Conservation (phyloP, 805 yeast genomes). For the Metschnikowia baotianmanensis region DNA sequence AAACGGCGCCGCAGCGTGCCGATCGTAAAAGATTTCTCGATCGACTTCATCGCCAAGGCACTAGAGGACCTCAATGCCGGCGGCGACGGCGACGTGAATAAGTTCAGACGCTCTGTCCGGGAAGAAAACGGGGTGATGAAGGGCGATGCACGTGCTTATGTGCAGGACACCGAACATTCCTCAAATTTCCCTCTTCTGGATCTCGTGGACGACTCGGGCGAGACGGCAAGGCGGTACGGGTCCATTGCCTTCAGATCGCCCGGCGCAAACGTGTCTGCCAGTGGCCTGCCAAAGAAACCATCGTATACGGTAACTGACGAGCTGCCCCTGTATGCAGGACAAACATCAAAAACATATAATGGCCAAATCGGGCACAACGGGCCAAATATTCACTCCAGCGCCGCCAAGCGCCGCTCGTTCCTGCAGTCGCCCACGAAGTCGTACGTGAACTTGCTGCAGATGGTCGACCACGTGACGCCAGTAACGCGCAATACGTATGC, state of each 20-base stretch:
- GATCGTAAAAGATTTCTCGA: constrained; percentile 41
- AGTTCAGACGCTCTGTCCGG: constrained; percentile 39
- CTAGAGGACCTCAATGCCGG: constrained; percentile 44
- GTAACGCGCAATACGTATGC: constrained; percentile 28
- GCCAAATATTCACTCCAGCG: too few species aligned
- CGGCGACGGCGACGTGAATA: constrained; percentile 43
- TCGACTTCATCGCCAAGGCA: constrained; percentile 46
- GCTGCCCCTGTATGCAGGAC: too few species aligned
- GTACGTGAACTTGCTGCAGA: constrained; percentile 30
- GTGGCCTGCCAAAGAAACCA: background rate
- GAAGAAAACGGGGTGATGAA: background rate
- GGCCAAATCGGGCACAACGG: too few species aligned
- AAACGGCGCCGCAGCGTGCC: constrained; percentile 25
- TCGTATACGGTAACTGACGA: constrained; percentile 1
- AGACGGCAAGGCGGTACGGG: constrained; percentile 38
- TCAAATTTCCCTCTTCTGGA: constrained; percentile 25
- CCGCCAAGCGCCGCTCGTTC: constrained; percentile 19
- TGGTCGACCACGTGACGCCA: constrained; percentile 33
- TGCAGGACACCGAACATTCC: too few species aligned
- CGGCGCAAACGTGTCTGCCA: background rate
- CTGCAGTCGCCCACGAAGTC: constrained; percentile 37
- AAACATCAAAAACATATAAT: too few species aligned
- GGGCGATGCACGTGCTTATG: too few species aligned
- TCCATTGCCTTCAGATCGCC: constrained; percentile 26
- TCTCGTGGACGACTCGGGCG: constrained; percentile 34